These are phyloP conservation scores for Multifurca ochricompacta DNA, from an alignment of 768 basidiomycete genomes.

Conservation along the genomic window DNA sequence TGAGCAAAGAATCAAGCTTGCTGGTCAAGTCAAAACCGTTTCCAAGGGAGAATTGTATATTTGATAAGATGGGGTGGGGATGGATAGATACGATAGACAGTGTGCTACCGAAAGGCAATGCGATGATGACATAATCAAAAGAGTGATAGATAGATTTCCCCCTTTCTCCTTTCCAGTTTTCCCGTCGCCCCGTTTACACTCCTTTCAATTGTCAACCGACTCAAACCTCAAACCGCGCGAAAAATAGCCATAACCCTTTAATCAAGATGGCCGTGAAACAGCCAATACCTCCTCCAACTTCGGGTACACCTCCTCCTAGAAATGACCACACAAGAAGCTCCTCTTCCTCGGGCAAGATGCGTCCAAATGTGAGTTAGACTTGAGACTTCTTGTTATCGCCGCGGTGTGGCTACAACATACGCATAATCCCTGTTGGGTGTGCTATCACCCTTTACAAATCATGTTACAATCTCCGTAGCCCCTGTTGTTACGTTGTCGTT, in stretches of 20 bases:
- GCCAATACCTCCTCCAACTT: constrained; percentile 2
- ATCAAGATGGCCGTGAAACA: constrained; percentile 12
- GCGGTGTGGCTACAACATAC: background rate
- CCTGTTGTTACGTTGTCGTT: too few relatives aligned
- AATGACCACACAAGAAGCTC: background rate
- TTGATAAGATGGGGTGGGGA: too few relatives aligned
- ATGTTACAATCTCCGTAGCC: background rate
- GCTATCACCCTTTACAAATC: background rate
- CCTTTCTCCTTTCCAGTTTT: too few relatives aligned
- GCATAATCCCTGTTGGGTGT: background rate
- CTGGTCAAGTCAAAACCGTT: background rate
- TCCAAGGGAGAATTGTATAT: constrained; percentile 5
- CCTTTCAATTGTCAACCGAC: background rate
- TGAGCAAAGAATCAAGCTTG: background rate
- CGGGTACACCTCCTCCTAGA: background rate
- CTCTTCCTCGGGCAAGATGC: constrained; percentile 6
- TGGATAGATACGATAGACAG: too few relatives aligned
- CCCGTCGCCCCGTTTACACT: background rate
- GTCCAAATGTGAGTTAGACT: constrained; percentile 8
- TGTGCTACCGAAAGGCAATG: too few relatives aligned
- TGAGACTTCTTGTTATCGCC: background rate
- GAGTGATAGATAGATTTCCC: background rate
- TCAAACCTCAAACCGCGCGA: too few relatives aligned
- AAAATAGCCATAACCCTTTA: too few relatives aligned
- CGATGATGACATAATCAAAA: constrained; percentile 7